Evolutionary conservation across 495 filamentous ascomycete genomes (phyloP), one percentile per base, ranked within the genome.

Genomic region (Melanomma pulvis-pyrius): DNA sequence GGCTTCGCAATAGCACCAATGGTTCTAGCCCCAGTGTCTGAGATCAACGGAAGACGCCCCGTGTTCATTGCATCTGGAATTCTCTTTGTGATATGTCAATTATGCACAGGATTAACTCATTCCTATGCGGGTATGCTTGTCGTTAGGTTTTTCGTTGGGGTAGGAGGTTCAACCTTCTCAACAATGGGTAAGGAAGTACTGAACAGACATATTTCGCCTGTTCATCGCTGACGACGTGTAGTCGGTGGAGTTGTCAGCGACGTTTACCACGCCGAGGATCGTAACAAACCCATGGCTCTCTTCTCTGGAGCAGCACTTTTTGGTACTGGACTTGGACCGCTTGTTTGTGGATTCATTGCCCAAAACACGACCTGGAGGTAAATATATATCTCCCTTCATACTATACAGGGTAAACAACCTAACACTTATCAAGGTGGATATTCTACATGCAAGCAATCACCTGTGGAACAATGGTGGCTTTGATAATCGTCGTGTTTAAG

Each of bases 231-330:
- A 65, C 55, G 11, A 25, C n/a, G 19, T 21, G 19, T 17, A 65
- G 91, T 96, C 1, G 93, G 93, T 34, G 93, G 93, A 0, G 90
- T 97, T 7, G 88, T 98, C 30, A 88, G 88, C 56, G 93, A 98
- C 70, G 88, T 97, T 63, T 97, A 92, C 75, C 87, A 88, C 36
- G 84, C 89, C 9, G 76, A 90, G 63, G 89, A 88, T 39, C 81
- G 93, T 32, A 96, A 97, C 68, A 91, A 88, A 1, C 90, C 93
- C 4, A 98, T 98, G 93, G 88, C 92, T 1, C 71, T 96, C 1
- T 97, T 96, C 74, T 86, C 88, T 0, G 90, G 87, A 1, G 79
- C 81, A 22, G 92, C 90, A 0, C 76, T 97, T 9, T 82, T 89
- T 17, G 94, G 93, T 0, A 97, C 91, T 0, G 93, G 92, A 1